Percentiles rank a stretch among this genome's conserved stretches.
Conservation (phyloP, 805 yeast genomes). For the Saturnispora hagleri region DNA sequence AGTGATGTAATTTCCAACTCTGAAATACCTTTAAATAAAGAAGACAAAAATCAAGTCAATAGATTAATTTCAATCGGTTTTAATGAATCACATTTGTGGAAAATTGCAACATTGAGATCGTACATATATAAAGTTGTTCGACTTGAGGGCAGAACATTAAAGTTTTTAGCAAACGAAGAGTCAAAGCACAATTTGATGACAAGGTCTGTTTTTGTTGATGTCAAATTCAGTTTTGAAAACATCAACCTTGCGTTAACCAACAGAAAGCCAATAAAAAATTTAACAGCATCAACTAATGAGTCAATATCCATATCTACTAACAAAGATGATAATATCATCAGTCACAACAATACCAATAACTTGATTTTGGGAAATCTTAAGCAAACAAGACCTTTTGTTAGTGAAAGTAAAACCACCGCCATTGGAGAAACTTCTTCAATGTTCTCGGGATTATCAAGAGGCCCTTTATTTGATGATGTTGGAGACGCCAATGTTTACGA, state of each 20-base stretch:
- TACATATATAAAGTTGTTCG: conserved; percentile 55
- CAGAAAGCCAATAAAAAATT: background rate
- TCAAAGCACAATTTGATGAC: conserved; percentile 31
- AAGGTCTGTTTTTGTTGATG: conserved; percentile 44
- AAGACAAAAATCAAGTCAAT: conserved; percentile 66
- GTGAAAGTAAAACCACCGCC: conserved; percentile 16
- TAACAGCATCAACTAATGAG: background rate
- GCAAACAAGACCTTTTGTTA: conserved; percentile 9
- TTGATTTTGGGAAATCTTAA: conserved; percentile 1
- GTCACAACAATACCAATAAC: background rate
- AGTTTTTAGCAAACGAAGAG: background rate
- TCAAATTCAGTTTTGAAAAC: conserved; percentile 18
- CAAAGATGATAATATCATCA: background rate
- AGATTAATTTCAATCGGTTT: conserved; percentile 68
- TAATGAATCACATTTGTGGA: conserved; percentile 70
- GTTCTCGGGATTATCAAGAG: background rate
- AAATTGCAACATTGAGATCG: conserved; percentile 59
- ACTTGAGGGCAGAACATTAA: conserved; percentile 12
- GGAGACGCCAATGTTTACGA: conserved; percentile 19
- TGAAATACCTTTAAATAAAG: conserved; percentile 48
- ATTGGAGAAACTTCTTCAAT: conserved; percentile 16
- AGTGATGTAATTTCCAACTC: conserved; percentile 31
- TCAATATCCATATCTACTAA: background rate
- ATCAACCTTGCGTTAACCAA: background rate
- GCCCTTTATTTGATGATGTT: conserved; percentile 15